Conservation (phyloP, 2,329 filamentous ascomycete species). For the Pyricularia grisea region DNA sequence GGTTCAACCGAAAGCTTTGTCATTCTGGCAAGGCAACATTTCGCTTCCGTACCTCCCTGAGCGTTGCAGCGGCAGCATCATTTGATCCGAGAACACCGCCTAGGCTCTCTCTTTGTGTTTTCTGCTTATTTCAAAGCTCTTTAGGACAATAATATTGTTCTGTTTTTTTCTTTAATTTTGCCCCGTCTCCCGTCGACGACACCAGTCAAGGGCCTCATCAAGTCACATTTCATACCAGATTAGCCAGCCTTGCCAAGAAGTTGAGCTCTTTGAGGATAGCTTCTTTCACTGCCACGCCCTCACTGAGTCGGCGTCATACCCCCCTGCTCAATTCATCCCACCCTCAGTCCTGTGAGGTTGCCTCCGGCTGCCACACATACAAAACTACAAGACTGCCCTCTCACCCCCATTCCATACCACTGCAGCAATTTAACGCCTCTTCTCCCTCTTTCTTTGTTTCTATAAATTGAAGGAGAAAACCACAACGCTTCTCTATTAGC, state of each 20-base stretch:
- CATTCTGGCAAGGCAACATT: neutral
- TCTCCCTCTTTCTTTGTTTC: neutral
- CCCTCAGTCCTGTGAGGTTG: neutral
- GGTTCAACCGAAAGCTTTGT: neutral
- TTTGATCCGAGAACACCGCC: neutral
- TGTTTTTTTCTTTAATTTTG: neutral
- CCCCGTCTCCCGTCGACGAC: no score
- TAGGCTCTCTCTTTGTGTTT: neutral
- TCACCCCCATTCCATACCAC: neutral
- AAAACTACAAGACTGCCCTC: neutral
- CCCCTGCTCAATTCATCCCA: neutral
- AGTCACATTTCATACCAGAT: neutral
- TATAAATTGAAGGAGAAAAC: neutral
- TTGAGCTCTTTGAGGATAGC: neutral
- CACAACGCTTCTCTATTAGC: neutral
- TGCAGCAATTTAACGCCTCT: neutral
- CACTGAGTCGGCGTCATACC: neutral
- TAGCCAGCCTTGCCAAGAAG: neutral
- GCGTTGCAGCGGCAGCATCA: neutral
- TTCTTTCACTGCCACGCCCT: neutral
- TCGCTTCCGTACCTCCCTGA: neutral
- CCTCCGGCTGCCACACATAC: neutral
- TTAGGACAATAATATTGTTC: neutral
- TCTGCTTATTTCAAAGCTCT: neutral
- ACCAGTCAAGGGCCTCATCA: neutral